phyloP scores from a whole-genome alignment of 2,329 filamentous ascomycete species.

The Hypomyces rosellus region DNA sequence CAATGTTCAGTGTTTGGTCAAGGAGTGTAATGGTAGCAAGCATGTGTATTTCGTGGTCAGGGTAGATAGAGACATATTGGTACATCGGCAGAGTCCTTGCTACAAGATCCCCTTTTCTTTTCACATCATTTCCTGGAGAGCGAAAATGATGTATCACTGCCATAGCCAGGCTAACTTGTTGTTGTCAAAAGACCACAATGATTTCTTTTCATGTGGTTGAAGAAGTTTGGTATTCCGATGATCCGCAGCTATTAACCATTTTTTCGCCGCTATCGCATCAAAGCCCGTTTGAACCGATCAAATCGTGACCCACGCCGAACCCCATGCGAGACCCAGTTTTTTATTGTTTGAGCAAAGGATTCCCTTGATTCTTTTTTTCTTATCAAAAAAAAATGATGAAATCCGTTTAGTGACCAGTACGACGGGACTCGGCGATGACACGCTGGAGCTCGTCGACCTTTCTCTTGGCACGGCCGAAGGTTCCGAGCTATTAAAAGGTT shows the following conservation, averaged over 20 bases:
- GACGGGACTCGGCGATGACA: slow-evolving; percentile 93
- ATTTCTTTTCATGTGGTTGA: neutral
- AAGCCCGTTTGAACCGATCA: slow-evolving; percentile 24
- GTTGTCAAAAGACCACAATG: neutral
- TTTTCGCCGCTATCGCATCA: no score
- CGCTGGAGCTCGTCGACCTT: slow-evolving; percentile 99
- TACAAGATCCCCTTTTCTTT: neutral
- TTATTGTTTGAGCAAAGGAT: neutral
- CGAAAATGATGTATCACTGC: no score
- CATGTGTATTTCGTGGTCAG: neutral
- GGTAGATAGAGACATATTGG: neutral
- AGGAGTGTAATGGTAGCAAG: neutral
- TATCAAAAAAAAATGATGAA: neutral
- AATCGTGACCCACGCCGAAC: slow-evolving; percentile 31
- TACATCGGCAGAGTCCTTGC: neutral
- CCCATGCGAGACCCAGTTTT: slow-evolving; percentile 25
- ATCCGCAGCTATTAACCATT: slow-evolving; percentile 25
- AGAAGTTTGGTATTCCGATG: slow-evolving; percentile 28
- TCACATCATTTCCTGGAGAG: neutral
- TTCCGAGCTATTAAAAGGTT: slow-evolving; percentile 66
- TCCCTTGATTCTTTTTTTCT: neutral
- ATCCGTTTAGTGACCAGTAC: slow-evolving; percentile 49
- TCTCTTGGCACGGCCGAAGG: slow-evolving; percentile 96
- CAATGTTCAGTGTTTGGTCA: neutral
- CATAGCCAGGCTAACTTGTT: no score